Base-by-base conservation (phyloP, 441 rosid genomes). In the Macaranga tanarius region DNA sequence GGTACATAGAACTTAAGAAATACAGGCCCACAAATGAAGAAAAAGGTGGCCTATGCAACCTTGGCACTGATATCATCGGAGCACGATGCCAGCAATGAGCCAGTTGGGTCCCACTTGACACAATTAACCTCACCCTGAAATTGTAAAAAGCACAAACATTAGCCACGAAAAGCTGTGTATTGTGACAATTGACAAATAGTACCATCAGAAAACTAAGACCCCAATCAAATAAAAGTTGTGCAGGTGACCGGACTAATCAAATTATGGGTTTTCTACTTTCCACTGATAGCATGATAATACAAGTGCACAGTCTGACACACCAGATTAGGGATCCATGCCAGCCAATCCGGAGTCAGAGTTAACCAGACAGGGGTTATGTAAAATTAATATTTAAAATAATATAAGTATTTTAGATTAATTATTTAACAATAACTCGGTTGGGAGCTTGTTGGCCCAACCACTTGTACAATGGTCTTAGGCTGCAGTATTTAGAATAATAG, bases 31-130 rank as follows among this genome's bases (percentile, higher is more conserved):
- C 28, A 51, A 67, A 67, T 34, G 16, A 69, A 34, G 23, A 44
- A 45, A 68, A 28, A 34, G 48, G 65, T 23, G 76, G 71, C 52
- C 34, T n/a, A 54, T 50, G 23, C 17, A 80, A 95, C 98, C 97
- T 95, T 95, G 23, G 93, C 99, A 80, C 90, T 93, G 66, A 87
- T 85, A 72, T 95, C 99, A 71, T 95, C 98, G 54, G 99, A 95
- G 85, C 98, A 95, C 13, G 99, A 93, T 70, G 99, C 99, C 80
- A 95, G 76, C 75, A 90, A 81, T 55, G 92, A 76, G 71, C 99
- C 99, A 34, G 95, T 90, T 57, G 98, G 98, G 89, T 93, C 98
- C 99, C 99, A 96, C 86, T 96, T 96, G 78, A 96, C 97, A 79
- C 99, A 93, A 85, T 96, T 96, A 70, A 95, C 99, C 81, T 95